A percentile compares a stretch with the other conserved stretches of the same genome.
phyloP scores from a whole-genome alignment of 345 rosid species.

The Triadica sebifera region DNA sequence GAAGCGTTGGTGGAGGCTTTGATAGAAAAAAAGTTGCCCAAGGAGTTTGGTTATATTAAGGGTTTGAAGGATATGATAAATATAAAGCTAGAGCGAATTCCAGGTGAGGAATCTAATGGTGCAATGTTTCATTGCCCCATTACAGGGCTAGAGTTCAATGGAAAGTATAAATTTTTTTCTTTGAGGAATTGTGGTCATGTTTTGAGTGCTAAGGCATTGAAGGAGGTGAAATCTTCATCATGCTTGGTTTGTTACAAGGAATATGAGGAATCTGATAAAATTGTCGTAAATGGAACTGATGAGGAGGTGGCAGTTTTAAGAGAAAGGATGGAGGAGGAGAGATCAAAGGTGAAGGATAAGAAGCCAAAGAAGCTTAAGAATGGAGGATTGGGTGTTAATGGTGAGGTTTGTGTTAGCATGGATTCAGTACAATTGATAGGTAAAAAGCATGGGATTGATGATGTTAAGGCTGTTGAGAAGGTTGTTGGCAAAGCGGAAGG shows the following conservation, averaged over 20 bases:
- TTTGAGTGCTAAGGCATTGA: constrained; percentile 85
- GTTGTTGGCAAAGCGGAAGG: constrained; percentile 36
- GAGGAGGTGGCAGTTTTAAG: constrained; percentile 68
- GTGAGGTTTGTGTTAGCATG: constrained; percentile 22
- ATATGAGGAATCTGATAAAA: constrained; percentile 58
- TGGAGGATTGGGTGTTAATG: constrained; percentile 28
- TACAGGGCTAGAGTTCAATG: constrained; percentile 78
- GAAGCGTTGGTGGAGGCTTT: constrained; percentile 73
- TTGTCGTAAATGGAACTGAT: constrained; percentile 78
- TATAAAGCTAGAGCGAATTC: constrained; percentile 52
- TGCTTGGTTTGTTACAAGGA: constrained; percentile 88
- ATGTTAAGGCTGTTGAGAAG: constrained; percentile 39
- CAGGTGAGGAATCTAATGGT: constrained; percentile 43
- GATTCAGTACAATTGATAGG: constrained; percentile 25
- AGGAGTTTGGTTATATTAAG: constrained; percentile 62
- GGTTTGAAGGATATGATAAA: constrained; percentile 80
- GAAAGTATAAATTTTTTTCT: constrained; percentile 70
- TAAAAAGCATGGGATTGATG: constrained; percentile 41
- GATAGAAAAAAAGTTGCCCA: constrained; percentile 68
- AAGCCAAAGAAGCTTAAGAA: constrained; percentile 59
- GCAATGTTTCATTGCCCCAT: constrained; percentile 78
- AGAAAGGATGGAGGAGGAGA: constrained; percentile 73
- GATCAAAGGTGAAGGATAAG: constrained; percentile 54
- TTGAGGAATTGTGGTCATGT: constrained; percentile 86
- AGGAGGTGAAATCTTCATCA: constrained; percentile 79